Percentiles rank a stretch among this genome's conserved stretches.
Evolutionary conservation across 352 stramenopile genomes (phyloP).

Genomic region (Aphanomyces stellatus): DNA sequence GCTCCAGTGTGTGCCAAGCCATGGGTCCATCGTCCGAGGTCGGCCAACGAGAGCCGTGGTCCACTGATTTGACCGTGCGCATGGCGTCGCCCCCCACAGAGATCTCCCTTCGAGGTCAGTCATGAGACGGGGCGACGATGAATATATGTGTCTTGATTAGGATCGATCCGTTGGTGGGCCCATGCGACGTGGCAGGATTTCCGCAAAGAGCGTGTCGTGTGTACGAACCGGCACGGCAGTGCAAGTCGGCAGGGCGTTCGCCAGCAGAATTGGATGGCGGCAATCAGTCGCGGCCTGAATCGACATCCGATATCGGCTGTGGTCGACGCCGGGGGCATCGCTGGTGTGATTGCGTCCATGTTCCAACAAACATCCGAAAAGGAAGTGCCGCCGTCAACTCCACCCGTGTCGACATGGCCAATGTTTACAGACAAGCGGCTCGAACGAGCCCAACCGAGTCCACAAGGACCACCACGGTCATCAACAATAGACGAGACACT

Average conservation of each 20-base stretch:
- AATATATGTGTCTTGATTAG: background rate
- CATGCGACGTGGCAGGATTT: conserved; percentile 37
- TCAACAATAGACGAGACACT: background rate
- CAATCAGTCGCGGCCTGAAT: conserved; percentile 56
- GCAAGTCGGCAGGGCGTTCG: conserved; percentile 19
- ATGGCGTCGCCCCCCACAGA: no score
- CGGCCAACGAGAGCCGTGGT: no score
- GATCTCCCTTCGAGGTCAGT: background rate
- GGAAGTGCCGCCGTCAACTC: no score
- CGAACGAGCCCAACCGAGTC: background rate
- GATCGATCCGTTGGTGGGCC: conserved; percentile 40
- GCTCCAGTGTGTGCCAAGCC: no score
- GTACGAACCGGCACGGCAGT: conserved; percentile 39
- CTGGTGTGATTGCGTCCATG: conserved; percentile 35
- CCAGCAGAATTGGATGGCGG: conserved; percentile 52
- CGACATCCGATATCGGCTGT: conserved; percentile 63
- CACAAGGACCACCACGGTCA: background rate
- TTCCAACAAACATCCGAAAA: no score
- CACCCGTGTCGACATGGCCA: background rate
- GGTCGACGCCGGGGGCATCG: conserved; percentile 61
- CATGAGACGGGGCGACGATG: background rate
- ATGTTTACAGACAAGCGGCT: background rate
- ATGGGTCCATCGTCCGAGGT: no score
- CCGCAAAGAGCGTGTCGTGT: conserved; percentile 38
- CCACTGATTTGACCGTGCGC: no score